Percentiles rank a stretch among this genome's conserved stretches.
Evolutionary conservation across 1,284 basidiomycete genomes (phyloP).

Genomic region (Coniferiporia sulphurascens): DNA sequence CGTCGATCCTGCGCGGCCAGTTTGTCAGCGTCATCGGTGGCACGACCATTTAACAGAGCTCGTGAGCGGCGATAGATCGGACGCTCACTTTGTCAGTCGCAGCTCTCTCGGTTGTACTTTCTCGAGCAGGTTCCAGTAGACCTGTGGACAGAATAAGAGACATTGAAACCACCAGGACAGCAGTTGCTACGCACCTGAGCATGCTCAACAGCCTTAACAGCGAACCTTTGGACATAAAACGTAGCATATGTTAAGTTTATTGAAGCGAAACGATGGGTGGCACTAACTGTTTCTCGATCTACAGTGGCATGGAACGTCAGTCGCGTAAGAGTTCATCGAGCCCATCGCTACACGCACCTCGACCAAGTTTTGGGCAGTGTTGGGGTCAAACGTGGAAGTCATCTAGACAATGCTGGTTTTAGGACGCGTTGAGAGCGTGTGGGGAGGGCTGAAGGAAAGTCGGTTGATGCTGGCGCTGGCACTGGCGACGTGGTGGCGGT

Average conservation of each 20-base stretch:
- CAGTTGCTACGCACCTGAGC: conserved; percentile 62
- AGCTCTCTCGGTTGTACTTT: conserved; percentile 76
- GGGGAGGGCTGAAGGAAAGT: neutral
- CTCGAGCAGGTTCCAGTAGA: conserved; percentile 93
- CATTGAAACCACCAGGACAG: neutral
- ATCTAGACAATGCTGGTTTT: conserved; percentile 30
- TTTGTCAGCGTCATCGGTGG: neutral
- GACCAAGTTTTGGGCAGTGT: conserved; percentile 82
- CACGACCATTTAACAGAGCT: neutral
- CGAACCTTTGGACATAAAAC: conserved; percentile 54
- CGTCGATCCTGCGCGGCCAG: conserved; percentile 62
- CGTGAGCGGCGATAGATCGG: too few relatives aligned
- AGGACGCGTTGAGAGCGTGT: neutral
- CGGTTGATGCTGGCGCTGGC: neutral
- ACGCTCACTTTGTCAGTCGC: conserved; percentile 71
- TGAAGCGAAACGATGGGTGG: neutral
- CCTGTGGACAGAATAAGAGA: conserved; percentile 40
- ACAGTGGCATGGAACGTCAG: conserved; percentile 16
- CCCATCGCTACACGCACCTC: conserved; percentile 50
- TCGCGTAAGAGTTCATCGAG: neutral
- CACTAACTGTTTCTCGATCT: conserved; percentile 95
- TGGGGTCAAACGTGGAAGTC: conserved; percentile 70
- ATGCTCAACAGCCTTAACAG: conserved; percentile 94
- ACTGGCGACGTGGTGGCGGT: neutral
- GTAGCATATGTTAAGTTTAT: neutral